Conservation (phyloP, 352 stramenopile genomes). For the Pythium insidiosum region DNA sequence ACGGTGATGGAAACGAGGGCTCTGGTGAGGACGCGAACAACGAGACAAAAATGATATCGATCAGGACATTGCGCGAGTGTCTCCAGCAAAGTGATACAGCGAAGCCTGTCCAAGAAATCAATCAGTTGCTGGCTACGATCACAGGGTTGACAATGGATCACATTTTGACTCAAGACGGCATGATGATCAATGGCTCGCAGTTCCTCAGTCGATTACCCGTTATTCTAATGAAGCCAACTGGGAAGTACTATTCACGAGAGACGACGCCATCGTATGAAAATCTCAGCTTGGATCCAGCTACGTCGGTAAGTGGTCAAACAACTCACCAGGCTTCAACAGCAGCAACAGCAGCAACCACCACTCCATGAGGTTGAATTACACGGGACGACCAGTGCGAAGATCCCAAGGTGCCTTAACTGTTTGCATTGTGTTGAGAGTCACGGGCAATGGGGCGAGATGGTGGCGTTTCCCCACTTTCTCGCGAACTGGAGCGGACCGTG, state of each 20-base stretch:
- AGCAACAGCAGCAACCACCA: too few relatives aligned
- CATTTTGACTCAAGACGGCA: constrained; percentile 49
- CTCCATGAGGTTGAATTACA: constrained; percentile 17
- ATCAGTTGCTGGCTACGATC: constrained; percentile 19
- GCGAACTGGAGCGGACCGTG: too few relatives aligned
- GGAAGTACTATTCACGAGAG: too few relatives aligned
- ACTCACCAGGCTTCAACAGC: too few relatives aligned
- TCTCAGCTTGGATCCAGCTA: neutral
- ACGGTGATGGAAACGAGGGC: neutral
- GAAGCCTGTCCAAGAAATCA: constrained; percentile 51
- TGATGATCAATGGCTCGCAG: constrained; percentile 34
- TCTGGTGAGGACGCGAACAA: too few relatives aligned
- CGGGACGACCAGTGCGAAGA: constrained; percentile 25
- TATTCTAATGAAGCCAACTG: constrained; percentile 34
- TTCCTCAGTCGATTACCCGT: constrained; percentile 34
- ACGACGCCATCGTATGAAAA: too few relatives aligned
- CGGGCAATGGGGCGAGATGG: constrained; percentile 11
- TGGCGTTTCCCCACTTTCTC: constrained; percentile 10
- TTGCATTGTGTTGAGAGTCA: neutral
- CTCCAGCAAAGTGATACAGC: constrained; percentile 35
- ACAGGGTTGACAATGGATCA: constrained; percentile 34
- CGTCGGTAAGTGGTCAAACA: too few relatives aligned
- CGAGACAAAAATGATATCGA: constrained; percentile 31
- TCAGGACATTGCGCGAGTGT: constrained; percentile 27
- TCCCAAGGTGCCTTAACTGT: constrained; percentile 26